These are phyloP conservation scores for Citrullus mucosospermus DNA, from an alignment of 306 rosid species.

Conservation along the genomic window DNA sequence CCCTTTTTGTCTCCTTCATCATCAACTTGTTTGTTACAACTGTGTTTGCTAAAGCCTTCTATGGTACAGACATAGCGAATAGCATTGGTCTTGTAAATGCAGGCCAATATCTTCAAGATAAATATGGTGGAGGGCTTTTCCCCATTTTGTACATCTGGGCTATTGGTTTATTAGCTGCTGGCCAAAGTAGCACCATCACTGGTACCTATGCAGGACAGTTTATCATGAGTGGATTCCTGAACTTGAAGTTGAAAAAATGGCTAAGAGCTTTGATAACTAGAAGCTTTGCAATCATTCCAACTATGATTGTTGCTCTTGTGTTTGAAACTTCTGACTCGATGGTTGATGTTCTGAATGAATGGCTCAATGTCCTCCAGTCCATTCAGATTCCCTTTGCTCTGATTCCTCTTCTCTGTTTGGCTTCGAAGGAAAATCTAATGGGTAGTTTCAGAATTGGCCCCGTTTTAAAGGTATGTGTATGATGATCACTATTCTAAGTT, in stretches of 20 bases:
- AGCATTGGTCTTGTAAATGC: constrained; percentile 84
- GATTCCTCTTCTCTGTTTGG: constrained; percentile 88
- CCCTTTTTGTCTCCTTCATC: constrained; percentile 60
- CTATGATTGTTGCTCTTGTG: constrained; percentile 69
- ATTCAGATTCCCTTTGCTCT: constrained; percentile 95
- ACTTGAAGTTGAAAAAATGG: constrained; percentile 90
- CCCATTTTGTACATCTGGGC: constrained; percentile 94
- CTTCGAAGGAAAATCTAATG: constrained; percentile 85
- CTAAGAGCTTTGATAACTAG: constrained; percentile 76
- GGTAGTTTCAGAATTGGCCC: constrained; percentile 76
- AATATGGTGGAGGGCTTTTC: constrained; percentile 77
- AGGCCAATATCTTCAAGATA: constrained; percentile 79
- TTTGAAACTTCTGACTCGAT: constrained; percentile 63
- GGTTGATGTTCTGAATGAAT: constrained; percentile 71
- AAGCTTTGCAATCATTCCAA: constrained; percentile 78
- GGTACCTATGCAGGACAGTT: constrained; percentile 99
- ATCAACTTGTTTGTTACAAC: constrained; percentile 83
- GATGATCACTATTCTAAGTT: not conserved
- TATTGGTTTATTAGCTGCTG: constrained; percentile 87
- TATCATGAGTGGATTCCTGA: constrained; percentile 92
- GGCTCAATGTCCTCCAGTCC: constrained; percentile 98
- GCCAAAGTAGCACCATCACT: constrained; percentile 96
- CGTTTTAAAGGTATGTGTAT: constrained; percentile 50
- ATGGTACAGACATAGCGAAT: constrained; percentile 55
- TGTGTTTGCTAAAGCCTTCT: constrained; percentile 87